Conservation (phyloP, 2,329 filamentous ascomycete species). For the Metarhizium sp. region DNA sequence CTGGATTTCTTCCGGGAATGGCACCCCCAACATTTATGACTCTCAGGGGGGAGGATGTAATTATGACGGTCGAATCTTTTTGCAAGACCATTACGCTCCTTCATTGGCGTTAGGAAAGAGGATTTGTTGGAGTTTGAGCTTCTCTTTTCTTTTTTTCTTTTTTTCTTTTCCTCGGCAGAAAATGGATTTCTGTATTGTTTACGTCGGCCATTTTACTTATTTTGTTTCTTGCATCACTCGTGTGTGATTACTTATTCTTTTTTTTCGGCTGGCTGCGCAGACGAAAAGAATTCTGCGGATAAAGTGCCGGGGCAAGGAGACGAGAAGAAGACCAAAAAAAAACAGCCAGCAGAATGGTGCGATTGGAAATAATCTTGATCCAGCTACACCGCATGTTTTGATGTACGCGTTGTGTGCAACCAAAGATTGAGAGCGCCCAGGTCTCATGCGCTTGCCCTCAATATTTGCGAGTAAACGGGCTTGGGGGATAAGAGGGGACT, state of each 20-base stretch:
- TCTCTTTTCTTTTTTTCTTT: slow-evolving; percentile 4
- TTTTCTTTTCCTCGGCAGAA: slow-evolving; percentile 7
- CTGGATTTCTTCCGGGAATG: not conserved
- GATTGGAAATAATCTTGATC: not conserved
- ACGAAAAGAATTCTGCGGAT: not conserved
- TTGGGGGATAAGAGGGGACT: not conserved
- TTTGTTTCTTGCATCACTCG: not conserved
- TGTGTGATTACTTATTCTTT: not conserved
- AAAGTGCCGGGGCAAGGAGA: not conserved
- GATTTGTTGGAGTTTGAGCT: slow-evolving; percentile 19
- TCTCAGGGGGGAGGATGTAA: slow-evolving; percentile 24
- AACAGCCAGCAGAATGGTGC: not conserved
- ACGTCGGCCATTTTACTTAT: not conserved
- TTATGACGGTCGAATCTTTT: slow-evolving; percentile 23
- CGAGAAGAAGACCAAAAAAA: not conserved
- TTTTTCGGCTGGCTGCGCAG: not conserved
- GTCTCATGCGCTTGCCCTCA: not conserved
- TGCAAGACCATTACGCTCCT: slow-evolving; percentile 27
- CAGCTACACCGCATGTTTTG: not conserved
- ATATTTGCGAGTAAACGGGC: not conserved
- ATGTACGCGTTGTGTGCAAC: not conserved
- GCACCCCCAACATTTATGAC: slow-evolving; percentile 1
- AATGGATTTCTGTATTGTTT: not conserved
- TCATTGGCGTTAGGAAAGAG: slow-evolving; percentile 23
- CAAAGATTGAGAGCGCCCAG: not conserved